Evolutionary conservation across 177 flowering plant species (phyloP), one percentile per base, ranked within the genome.

Genomic region (Vitis hybrid): DNA sequence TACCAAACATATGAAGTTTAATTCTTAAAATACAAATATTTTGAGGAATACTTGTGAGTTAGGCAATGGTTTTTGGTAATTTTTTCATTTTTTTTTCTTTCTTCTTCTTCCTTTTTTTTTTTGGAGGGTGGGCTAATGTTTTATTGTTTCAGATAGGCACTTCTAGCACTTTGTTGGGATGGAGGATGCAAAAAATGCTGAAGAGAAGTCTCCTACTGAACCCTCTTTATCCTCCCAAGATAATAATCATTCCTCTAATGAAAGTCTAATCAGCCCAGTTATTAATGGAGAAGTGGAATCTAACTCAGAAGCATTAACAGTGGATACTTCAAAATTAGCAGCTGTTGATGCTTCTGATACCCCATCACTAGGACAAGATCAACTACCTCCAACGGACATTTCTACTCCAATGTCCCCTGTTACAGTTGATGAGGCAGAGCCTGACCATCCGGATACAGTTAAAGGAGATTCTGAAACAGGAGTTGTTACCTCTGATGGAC

Each of bases 111-210:
- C 16, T 19, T 48, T 12, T 34, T 48, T 50, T 6, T 68, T 53
- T 58, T 18, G 65, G 39, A 57, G 19, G 26, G 49, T 34, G 45
- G 7, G 45, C 45, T 34, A 34, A 34, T 34, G 45, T 34, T 34
- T 34, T 34, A 34, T 34, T 34, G 57, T 57, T 73, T 49, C 63
- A 72, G 81, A 53, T 11, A 60, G 18, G 78, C 60, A 52, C 61
- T 61, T 56, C 71, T 58, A 49, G 70, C 59, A 60, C 39, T 31
- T 50, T 68, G 12, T 26, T 59, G 16, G 50, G 52, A 83, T 87
- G 88, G 86, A 85, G 80, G 82, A 76, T 68, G 77, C 45, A 19
- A 77, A 69, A 77, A 67, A 14, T 18, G 62, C 52, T 18, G 76
- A 67, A 58, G 82, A 52, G 65, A 65, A 20, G 65, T 66, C 72